Evolutionary conservation across 1,284 basidiomycete species (phyloP), one percentile per base, ranked within the genome.

Genomic region (Entoloma clypeatum): DNA sequence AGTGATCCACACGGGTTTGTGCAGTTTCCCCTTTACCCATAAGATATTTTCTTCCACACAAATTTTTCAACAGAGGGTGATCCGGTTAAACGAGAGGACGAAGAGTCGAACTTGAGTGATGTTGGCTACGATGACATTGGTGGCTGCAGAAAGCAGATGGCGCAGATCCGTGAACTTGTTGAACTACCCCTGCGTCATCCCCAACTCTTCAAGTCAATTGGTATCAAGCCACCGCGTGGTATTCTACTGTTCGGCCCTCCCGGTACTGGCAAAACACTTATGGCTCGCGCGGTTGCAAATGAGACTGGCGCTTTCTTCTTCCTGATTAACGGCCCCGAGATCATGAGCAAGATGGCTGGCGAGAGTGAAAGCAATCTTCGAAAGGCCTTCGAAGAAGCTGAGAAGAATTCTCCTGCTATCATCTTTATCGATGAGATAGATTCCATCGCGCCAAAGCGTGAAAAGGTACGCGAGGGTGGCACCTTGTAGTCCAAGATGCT

Each of bases 241-340:
- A 92, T 96, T 54, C 83, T 96, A 50, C 88, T 97, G 91, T 96
- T 80, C 57, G 93, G 93, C 48, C 93, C 93, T 50, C 93, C 93
- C 27, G 93, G 93, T 75, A 96, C 93, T 17, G 93, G 93, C 75
- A 97, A 96, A 72, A 96, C 93, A 7, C 78, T 96, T 50, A 99
- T 99, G 95, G 95, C 96, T 31, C 86, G 96, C 55, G 96, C 96
- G 7, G 96, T 99, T 30, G 96, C 95, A 49, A 99, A 99, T 63
- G 96, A 99, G 69, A 99, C 95, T 21, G 95, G 96, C 41, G 96
- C 96, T 14, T 99, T 99, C 80, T 99, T 99, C 79, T 99, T 99
- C 84, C 73, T 98, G 44, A 99, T 99, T 72, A 99, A 98, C 59
- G 95, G 96, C 48, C 96, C 95, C 35, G 96, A 99, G 67, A 98